Percentiles rank a stretch among this genome's conserved stretches.
phyloP scores from a whole-genome alignment of 768 basidiomycete species.

The Sutorius australiensis region DNA sequence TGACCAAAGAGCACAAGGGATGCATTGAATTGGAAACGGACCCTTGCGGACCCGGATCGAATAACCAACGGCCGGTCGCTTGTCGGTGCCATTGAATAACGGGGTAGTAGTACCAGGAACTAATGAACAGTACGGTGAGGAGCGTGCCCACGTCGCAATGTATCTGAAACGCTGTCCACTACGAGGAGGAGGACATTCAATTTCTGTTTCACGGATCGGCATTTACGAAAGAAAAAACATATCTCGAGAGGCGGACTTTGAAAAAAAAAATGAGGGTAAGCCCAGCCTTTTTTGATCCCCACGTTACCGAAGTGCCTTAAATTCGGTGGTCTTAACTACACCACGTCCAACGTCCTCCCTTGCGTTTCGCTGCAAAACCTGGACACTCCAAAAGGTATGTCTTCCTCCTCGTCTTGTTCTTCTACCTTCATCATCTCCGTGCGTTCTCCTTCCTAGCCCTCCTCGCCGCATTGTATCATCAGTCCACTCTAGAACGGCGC shows the following conservation, averaged over 20 bases:
- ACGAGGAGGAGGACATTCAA: background rate
- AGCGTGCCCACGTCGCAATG: background rate
- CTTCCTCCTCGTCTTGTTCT: conserved; percentile 16
- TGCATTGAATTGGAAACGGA: conserved; percentile 16
- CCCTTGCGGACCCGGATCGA: conserved; percentile 19
- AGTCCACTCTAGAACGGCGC: conserved; percentile 73
- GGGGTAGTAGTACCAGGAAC: background rate
- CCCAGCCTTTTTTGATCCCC: conserved; percentile 36
- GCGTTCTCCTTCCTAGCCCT: conserved; percentile 34
- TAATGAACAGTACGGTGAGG: background rate
- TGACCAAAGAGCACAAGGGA: conserved; percentile 24
- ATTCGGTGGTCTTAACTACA: conserved; percentile 35
- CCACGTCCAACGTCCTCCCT: conserved; percentile 30
- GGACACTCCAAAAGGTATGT: conserved; percentile 44
- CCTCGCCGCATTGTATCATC: conserved; percentile 74
- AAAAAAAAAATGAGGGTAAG: conserved; percentile 36
- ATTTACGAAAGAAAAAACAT: conserved; percentile 27
- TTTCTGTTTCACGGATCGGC: conserved; percentile 17
- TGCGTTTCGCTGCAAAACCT: conserved; percentile 27
- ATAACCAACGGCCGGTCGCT: conserved; percentile 7
- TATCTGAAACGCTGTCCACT: background rate
- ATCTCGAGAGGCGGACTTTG: conserved; percentile 28
- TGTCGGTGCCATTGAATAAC: background rate
- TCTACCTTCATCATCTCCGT: conserved; percentile 13
- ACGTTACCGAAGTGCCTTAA: conserved; percentile 41